Base-by-base conservation (phyloP, 345 rosid species). In the Bruguiera sexangula region DNA sequence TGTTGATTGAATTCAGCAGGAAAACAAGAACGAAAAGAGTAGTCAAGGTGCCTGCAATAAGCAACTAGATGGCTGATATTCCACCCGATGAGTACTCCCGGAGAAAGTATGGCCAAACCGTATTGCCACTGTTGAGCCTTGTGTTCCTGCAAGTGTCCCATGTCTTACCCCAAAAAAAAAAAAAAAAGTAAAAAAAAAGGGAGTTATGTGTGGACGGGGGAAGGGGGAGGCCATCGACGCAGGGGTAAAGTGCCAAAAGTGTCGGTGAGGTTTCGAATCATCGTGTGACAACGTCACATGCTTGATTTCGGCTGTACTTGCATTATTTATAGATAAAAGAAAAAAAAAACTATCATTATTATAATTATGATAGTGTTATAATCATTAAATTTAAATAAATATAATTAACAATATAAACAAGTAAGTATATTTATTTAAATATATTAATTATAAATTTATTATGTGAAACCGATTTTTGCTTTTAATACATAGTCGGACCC, bases 71-170 rank as follows among this genome's bases (percentile, higher is more conserved):
- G 93, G 89, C 98, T 46, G 95, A 91, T 82, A 91, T 94, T 52
- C 97, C 98, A 39, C 78, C 97, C 0, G 97, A 94, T 51, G 95
- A 89, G 52, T 94, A 65, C 62, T 89, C 95, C 9, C 89, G 98
- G 98, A 88, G 98, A 78, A 94, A 94, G 55, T 94, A 94, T 43
- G 98, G 98, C 36, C 98, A 94, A 65, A 94, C 37, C 37, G 37
- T 8, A 34, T 8, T 34, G 37, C 2, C 37, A 8, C 2, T 34
- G 37, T 8, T 34, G 37, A 34, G 37, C 37, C 37, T 34, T 8
- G 2, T 1, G 9, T 8, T 8, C 10, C 37, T 34, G 37, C 37
- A 7, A 8, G 37, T 8, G 37, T 34, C 9, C 37, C 37, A 0
- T 7, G 37, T 34, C 9, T 8, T 34, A 34, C 37, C 24, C 31